phyloP scores from a whole-genome alignment of 2,329 filamentous ascomycete species.

The Magnaporthiopsis rhizophila region DNA sequence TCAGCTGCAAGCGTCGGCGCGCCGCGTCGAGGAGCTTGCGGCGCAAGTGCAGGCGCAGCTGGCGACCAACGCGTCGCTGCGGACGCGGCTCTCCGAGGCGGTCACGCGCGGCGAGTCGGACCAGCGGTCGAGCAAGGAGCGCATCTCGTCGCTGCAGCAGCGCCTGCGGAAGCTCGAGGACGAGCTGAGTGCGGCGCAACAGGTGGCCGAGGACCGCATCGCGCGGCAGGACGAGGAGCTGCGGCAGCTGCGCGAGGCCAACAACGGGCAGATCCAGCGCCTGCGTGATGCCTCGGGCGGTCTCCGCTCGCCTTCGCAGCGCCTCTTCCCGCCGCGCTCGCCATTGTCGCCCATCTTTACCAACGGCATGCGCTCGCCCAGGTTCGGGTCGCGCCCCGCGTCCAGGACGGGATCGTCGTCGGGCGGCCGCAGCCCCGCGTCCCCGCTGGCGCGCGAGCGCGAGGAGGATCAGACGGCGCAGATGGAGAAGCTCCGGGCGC shows the following conservation, averaged over 20 bases:
- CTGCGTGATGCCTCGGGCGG: slow-evolving; percentile 44
- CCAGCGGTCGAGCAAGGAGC: slow-evolving; percentile 69
- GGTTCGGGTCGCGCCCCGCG: slow-evolving; percentile 29
- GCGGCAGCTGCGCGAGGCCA: slow-evolving; percentile 63
- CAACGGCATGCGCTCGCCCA: slow-evolving; percentile 41
- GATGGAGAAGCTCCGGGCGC: slow-evolving; percentile 66
- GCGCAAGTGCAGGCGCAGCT: slow-evolving; percentile 74
- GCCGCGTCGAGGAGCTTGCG: slow-evolving; percentile 67
- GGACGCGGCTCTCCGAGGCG: slow-evolving; percentile 68
- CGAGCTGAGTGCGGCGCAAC: slow-evolving; percentile 72
- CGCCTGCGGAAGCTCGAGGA: slow-evolving; percentile 79
- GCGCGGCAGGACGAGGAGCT: slow-evolving; percentile 82
- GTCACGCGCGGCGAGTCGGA: slow-evolving; percentile 78
- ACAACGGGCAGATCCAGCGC: slow-evolving; percentile 69
- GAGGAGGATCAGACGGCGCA: slow-evolving; percentile 68
- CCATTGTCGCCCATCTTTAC: slow-evolving; percentile 54
- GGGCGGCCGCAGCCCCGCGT: slow-evolving; percentile 12
- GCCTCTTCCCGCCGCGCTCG: slow-evolving; percentile 45
- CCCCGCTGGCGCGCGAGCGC: slow-evolving; percentile 7
- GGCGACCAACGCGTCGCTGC: slow-evolving; percentile 65
- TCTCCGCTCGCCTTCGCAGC: slow-evolving; percentile 19
- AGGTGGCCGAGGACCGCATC: slow-evolving; percentile 77
- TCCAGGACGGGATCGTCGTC: slow-evolving; percentile 8
- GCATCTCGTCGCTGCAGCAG: slow-evolving; percentile 77
- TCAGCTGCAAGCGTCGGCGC: slow-evolving; percentile 65